These are phyloP conservation scores for Fusarium succisae DNA, from an alignment of 2,329 filamentous ascomycete species.

Conservation along the genomic window DNA sequence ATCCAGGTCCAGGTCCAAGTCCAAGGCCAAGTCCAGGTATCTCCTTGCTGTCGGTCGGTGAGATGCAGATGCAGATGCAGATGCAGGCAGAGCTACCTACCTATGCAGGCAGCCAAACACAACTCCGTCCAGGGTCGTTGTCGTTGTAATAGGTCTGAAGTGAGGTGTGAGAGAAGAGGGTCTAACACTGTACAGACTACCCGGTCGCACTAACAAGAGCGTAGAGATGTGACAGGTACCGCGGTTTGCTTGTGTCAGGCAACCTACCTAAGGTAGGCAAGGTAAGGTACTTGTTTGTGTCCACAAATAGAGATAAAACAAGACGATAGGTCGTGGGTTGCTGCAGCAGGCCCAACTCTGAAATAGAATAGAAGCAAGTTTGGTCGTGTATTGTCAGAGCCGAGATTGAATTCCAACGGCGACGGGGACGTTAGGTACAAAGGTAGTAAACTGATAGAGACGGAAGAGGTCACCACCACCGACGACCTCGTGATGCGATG, in stretches of 20 bases:
- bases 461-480: conserved; percentile 23
- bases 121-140: conserved; percentile 34
- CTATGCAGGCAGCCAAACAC: conserved; percentile 19
- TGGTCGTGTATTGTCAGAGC: background rate
- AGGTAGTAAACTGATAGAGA: background rate
- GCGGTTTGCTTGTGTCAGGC: conserved; percentile 8
- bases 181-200: conserved; percentile 22
- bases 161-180: conserved; percentile 31
- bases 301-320: background rate
- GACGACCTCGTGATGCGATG: conserved; percentile 44
- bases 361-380: background rate
- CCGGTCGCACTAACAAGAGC: conserved; percentile 16
- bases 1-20: background rate
- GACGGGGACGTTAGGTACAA: background rate
- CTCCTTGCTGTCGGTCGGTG: conserved; percentile 28
- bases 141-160: conserved; percentile 24
- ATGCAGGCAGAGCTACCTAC: conserved; percentile 16
- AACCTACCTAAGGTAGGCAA: background rate
- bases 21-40: background rate
- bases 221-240: background rate
- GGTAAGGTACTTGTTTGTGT: conserved; percentile 9
- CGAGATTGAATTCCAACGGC: background rate
- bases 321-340: background rate
- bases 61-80: conserved; percentile 38
- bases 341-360: conserved; percentile 12